Evolutionary conservation across 1,139 yeast species (phyloP).

Genomic region (Candida sp.): DNA sequence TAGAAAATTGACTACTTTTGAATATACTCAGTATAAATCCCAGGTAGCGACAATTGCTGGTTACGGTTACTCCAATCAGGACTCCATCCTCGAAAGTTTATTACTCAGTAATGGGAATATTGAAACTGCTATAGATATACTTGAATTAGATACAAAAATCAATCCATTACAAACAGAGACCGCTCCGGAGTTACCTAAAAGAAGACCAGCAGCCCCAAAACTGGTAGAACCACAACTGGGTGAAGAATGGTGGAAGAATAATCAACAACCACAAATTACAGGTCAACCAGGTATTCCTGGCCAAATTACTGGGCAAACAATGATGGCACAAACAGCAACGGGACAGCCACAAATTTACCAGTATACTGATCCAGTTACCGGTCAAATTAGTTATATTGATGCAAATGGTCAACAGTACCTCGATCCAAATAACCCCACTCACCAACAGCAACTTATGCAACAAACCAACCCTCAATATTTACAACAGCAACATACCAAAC

Average conservation of each 20-base stretch:
- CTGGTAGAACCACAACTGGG: conserved; percentile 8
- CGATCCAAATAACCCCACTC: conserved; percentile 53
- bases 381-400: conserved; percentile 57
- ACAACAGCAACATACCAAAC: conserved; percentile 44
- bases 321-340: conserved; percentile 5
- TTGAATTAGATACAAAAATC: conserved; percentile 36
- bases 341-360: conserved; percentile 48
- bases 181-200: conserved; percentile 46
- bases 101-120: conserved; percentile 45
- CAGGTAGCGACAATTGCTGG: conserved; percentile 37
- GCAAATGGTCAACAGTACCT: conserved; percentile 57
- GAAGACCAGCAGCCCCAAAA: conserved; percentile 25
- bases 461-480: conserved; percentile 40
- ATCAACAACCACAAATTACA: conserved; percentile 11
- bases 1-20: conserved; percentile 41
- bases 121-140: conserved; percentile 44
- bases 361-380: conserved; percentile 61
- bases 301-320: conserved; percentile 2
- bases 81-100: conserved; percentile 49
- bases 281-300: conserved; percentile 7
- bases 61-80: conserved; percentile 47
- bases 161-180: conserved; percentile 34
- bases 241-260: conserved; percentile 25
- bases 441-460: conserved; percentile 46
- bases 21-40: conserved; percentile 35